A percentile compares a stretch with the other conserved stretches of the same genome.
Evolutionary conservation across 2,329 filamentous ascomycete genomes (phyloP).

Genomic region (Byssothecium circinans): DNA sequence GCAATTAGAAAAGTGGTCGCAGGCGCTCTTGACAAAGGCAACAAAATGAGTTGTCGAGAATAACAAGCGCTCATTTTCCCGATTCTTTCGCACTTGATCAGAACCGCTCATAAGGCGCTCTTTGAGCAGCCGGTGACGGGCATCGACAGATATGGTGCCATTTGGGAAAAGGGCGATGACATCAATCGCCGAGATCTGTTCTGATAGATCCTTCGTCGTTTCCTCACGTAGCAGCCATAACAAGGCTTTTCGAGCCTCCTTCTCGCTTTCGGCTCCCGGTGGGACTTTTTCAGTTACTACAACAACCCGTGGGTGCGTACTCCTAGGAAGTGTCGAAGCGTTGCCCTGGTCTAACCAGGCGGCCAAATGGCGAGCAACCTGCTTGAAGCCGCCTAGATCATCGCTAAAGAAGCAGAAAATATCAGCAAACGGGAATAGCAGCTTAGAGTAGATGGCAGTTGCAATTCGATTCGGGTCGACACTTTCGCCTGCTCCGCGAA

Average conservation of each 20-base stretch:
- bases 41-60: conserved; percentile 26
- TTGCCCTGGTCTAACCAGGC: conserved; percentile 2
- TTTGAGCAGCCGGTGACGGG: conserved; percentile 19
- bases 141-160: conserved; percentile 9
- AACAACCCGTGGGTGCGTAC: conserved; percentile 20
- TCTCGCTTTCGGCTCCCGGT: conserved; percentile 14
- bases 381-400: conserved; percentile 25
- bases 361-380: conserved; percentile 20
- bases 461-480: no score
- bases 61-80: conserved; percentile 12
- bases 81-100: conserved; percentile 18
- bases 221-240: conserved; percentile 24
- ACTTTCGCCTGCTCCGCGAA: conserved; percentile 2
- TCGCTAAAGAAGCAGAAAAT: conserved; percentile 32
- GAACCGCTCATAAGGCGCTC: conserved; percentile 19
- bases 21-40: conserved; percentile 18
- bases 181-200: conserved; percentile 21
- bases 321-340: conserved; percentile 8
- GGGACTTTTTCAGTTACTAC: conserved; percentile 25
- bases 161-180: conserved; percentile 20
- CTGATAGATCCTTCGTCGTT: conserved; percentile 15
- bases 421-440: conserved; percentile 24
- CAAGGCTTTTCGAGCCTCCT: conserved; percentile 23
- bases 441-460: conserved; percentile 6
- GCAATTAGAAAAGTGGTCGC: conserved; percentile 13